Conservation (phyloP, 2,329 filamentous ascomycete genomes). For the Penicillium sp. region DNA sequence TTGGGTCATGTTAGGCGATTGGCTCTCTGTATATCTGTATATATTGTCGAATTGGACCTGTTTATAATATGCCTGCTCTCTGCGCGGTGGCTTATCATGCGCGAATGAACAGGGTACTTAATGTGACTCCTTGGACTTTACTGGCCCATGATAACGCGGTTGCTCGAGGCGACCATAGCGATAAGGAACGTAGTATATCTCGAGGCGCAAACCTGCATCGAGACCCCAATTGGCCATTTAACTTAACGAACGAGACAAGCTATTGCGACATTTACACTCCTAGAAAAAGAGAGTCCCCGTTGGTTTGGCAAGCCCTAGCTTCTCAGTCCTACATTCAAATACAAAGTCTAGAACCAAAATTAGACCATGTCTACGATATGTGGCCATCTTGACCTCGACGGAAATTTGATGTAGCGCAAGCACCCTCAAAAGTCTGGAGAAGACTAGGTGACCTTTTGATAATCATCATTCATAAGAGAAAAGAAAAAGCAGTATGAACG, state of each 20-base stretch:
- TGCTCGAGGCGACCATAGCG: not conserved
- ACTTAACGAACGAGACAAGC: not conserved
- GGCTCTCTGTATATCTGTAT: constrained; percentile 4
- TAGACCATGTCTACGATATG: not conserved
- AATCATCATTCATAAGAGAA: constrained; percentile 19
- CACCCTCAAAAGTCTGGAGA: constrained; percentile 1
- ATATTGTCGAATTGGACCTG: not conserved
- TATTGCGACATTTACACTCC: too few relatives aligned
- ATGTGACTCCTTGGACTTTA: not conserved
- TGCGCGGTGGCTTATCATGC: not conserved
- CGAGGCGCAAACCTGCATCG: not conserved
- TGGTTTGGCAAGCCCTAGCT: not conserved
- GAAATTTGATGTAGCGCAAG: constrained; percentile 5
- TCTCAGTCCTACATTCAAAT: not conserved
- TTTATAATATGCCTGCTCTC: not conserved
- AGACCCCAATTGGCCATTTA: not conserved
- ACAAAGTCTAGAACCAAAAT: too few relatives aligned
- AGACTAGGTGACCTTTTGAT: constrained; percentile 12
- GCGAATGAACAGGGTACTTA: not conserved
- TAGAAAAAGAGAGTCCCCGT: too few relatives aligned
- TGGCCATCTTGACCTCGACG: not conserved
- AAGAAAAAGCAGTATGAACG: constrained; percentile 15
- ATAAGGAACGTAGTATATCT: too few relatives aligned
- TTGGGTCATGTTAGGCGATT: not conserved
- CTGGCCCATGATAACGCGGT: not conserved